Evolutionary conservation across 2,329 filamentous ascomycete genomes (phyloP), one percentile per base, ranked within the genome.

Genomic region (Sodiomyces alkalinus): DNA sequence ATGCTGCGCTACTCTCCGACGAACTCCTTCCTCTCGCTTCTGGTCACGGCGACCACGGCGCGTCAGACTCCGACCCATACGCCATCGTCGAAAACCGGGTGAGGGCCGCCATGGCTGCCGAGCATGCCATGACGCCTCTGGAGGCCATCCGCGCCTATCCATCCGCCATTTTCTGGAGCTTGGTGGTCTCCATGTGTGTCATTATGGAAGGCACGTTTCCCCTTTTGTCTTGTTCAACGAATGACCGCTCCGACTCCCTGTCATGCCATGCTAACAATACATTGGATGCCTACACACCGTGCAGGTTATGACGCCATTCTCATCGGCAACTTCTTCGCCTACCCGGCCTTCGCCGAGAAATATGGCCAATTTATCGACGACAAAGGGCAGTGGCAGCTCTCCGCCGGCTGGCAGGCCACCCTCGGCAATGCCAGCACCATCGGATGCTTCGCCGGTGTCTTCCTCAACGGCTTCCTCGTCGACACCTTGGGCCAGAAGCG

Each of bases 371-470:
- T 37, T 11, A 34, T 40, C 14, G 38, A 42, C 13, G 35, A 31
- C 6, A 25, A 39, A 15, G 43, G 43, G 12, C 37, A 37, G 6
- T 43, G 43, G 25, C 44, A 62, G 34, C 45, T 68, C 14, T 47
- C 54, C 2, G 52, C 56, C 0, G 37, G 49, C 3, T 67, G 62
- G 60, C 59, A 64, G 40, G 51, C 57, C 4, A 56, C 50, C 1
- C 44, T 67, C 1, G 46, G 47, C 21, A 57, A 56, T 22, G 59
- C 49, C 5, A 48, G 52, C 3, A 43, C 50, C 6, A 48, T 58
- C 11, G 62, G 62, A 7, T 51, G 55, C 21, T 58, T 67, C 12
- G n/a, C 62, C 3, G 62, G 63, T 1, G 44, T 61, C 3, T 41
- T 55, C 16, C 28, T 58, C 22, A 55, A 54, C 32, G 61, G 62